Percentiles rank a stretch among this genome's conserved stretches.
Evolutionary conservation across 106 monocot genomes (phyloP).

Genomic region (Dioscorea alata): DNA sequence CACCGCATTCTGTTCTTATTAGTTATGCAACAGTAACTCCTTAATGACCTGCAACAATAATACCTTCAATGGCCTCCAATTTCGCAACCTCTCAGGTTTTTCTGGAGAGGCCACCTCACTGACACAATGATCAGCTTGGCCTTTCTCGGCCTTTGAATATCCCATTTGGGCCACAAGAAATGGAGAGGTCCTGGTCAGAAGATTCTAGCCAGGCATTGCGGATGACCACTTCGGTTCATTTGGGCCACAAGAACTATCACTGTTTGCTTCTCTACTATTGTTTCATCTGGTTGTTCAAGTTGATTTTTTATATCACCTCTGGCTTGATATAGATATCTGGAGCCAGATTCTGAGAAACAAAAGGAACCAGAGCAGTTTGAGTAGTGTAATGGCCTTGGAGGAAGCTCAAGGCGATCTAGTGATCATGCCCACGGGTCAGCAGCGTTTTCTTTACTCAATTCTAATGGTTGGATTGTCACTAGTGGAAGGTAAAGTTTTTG

Average conservation of each 20-base stretch:
- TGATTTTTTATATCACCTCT: constrained; percentile 49
- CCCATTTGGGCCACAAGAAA: constrained; percentile 34
- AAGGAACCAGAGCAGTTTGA: constrained; percentile 41
- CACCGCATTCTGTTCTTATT: constrained; percentile 36
- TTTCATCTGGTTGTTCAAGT: constrained; percentile 39
- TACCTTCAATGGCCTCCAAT: constrained; percentile 30
- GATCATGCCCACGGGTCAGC: constrained; percentile 24
- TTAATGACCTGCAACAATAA: too few species aligned
- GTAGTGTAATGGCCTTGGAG: constrained; percentile 23
- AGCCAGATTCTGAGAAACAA: constrained; percentile 42
- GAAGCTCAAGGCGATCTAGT: constrained; percentile 30
- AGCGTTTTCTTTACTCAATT: constrained; percentile 21
- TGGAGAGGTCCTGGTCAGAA: constrained; percentile 21
- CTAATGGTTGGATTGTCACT: constrained; percentile 11
- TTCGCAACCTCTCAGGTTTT: constrained; percentile 18
- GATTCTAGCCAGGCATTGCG: constrained; percentile 32
- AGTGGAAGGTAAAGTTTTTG: constrained; percentile 24
- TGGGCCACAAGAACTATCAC: constrained; percentile 27
- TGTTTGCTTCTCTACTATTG: constrained; percentile 42
- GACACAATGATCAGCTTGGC: constrained; percentile 31
- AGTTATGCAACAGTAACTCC: constrained; percentile 35
- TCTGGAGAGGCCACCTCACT: constrained; percentile 11
- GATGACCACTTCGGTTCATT: constrained; percentile 16
- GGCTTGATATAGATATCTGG: constrained; percentile 33
- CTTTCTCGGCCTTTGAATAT: constrained; percentile 30